Conservation (phyloP, 2,329 filamentous ascomycete genomes). For the Fusarium irregulare region DNA sequence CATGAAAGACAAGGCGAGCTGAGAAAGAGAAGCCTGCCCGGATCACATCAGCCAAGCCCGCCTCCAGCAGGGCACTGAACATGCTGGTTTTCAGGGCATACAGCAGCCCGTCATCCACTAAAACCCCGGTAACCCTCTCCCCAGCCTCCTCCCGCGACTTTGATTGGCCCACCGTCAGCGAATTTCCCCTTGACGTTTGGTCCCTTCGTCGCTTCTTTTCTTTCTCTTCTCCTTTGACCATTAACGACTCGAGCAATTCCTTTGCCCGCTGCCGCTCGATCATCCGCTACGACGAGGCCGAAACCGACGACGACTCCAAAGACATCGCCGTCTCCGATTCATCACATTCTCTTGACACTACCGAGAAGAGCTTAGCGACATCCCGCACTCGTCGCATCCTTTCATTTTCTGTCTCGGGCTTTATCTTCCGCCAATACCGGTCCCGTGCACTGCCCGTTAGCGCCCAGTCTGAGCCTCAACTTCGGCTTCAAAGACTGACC, state of each 20-base stretch:
- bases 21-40: constrained; percentile 2
- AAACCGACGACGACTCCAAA: constrained; percentile 6
- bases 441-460: constrained; percentile 32
- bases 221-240: constrained; percentile 36
- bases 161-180: constrained; percentile 37
- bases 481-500: constrained; percentile 12
- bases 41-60: constrained; percentile 1
- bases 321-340: background rate
- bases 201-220: constrained; percentile 39
- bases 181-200: constrained; percentile 32
- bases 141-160: constrained; percentile 17
- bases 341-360: constrained; percentile 3
- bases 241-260: constrained; percentile 41
- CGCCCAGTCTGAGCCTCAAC: constrained; percentile 5
- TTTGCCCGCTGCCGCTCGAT: constrained; percentile 32
- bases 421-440: constrained; percentile 32
- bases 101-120: constrained; percentile 30
- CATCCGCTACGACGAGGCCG: constrained; percentile 16
- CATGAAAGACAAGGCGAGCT: constrained; percentile 22
- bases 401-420: constrained; percentile 29
- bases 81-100: constrained; percentile 42
- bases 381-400: constrained; percentile 32
- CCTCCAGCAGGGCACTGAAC: constrained; percentile 17
- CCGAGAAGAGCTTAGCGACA: constrained; percentile 28
- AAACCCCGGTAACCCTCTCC: constrained; percentile 22